Base-by-base conservation (phyloP, 2,329 filamentous ascomycete species). In the Nothophoma quercina region DNA sequence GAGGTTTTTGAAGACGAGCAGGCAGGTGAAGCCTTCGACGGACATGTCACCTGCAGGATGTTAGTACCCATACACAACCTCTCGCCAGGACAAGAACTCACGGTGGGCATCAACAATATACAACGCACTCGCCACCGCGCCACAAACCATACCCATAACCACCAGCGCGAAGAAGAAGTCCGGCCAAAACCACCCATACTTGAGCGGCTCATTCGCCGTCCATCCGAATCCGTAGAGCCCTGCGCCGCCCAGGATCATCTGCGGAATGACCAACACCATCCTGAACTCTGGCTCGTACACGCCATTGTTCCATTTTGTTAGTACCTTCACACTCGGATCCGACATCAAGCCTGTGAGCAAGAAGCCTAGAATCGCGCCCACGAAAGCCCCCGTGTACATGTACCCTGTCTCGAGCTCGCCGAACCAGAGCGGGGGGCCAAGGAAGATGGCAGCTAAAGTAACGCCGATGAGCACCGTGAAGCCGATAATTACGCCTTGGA, bases 51-150 rank as follows among this genome's bases (percentile, higher is more conserved):
- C 88, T 90, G 45, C 44, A 8, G 0, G 12, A 5, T 18, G 38
- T 48, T 30, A 48, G 39, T 39, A 23, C 30, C 7, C 32, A 34
- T n/a, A n/a, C n/a, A n/a, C n/a, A n/a, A n/a, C n/a, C 25, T 32
- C 16, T 9, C 30, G 15, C 26, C 10, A 28, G 26, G 4, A 12
- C 4, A 12, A 10, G 23, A 25, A 62, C 59, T 55, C 43, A 88
- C 92, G 88, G 75, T 97, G 93, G 0, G 93, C 93, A 76, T 97
- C 93, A 7, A 96, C 90, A 67, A 97, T 88, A 69, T 98, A 98
- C 19, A 96, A 78, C 1, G 90, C 90, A 56, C 87, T 89, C 1
- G 90, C 88, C 2, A 96, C 91, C 1, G 93, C 91, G 1, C 93
- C 93, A 68, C 96, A 87, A 0, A 97, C 91, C 91, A 96, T 96